Evolutionary conservation across 495 filamentous ascomycete genomes (phyloP).

Genomic region (Massariosphaeria phaeospora): DNA sequence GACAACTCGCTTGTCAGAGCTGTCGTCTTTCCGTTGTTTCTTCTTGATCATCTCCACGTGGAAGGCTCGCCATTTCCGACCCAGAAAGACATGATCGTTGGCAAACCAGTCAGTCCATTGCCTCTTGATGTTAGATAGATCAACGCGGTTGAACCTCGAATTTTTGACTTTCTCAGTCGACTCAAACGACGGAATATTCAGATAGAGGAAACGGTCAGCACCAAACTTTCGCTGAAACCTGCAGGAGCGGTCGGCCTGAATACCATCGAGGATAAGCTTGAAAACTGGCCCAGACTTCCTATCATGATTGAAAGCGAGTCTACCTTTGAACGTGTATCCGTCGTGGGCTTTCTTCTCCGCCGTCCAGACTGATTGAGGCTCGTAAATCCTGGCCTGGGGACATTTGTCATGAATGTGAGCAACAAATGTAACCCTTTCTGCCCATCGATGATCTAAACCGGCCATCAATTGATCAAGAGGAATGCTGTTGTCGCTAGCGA

Average conservation of each 20-base stretch:
- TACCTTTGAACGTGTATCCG: slow-evolving; percentile 32
- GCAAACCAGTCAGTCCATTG: slow-evolving; percentile 29
- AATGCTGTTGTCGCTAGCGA: slow-evolving; percentile 2
- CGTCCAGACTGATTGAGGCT: slow-evolving; percentile 21
- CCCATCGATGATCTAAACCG: neutral
- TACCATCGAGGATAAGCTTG: slow-evolving; percentile 25
- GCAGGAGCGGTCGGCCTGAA: slow-evolving; percentile 25
- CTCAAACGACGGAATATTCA: slow-evolving; percentile 26
- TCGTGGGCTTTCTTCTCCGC: slow-evolving; percentile 12
- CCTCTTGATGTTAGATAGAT: slow-evolving; percentile 15
- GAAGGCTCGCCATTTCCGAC: slow-evolving; percentile 36
- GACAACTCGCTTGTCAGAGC: slow-evolving; percentile 17
- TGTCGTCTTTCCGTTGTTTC: slow-evolving; percentile 14
- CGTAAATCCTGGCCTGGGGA: neutral
- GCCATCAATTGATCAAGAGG: neutral
- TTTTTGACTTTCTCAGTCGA: neutral
- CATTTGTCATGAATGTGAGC: neutral
- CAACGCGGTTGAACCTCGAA: slow-evolving; percentile 7
- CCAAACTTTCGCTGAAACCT: slow-evolving; percentile 35
- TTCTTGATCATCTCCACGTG: slow-evolving; percentile 30
- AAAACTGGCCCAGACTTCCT: slow-evolving; percentile 25
- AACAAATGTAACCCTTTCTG: slow-evolving; percentile 18
- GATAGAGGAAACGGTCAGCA: slow-evolving; percentile 35
- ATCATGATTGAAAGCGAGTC: slow-evolving; percentile 16
- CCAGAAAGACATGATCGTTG: slow-evolving; percentile 33